phyloP scores from a whole-genome alignment of 768 basidiomycete genomes.

The Pleurotus djamor region DNA sequence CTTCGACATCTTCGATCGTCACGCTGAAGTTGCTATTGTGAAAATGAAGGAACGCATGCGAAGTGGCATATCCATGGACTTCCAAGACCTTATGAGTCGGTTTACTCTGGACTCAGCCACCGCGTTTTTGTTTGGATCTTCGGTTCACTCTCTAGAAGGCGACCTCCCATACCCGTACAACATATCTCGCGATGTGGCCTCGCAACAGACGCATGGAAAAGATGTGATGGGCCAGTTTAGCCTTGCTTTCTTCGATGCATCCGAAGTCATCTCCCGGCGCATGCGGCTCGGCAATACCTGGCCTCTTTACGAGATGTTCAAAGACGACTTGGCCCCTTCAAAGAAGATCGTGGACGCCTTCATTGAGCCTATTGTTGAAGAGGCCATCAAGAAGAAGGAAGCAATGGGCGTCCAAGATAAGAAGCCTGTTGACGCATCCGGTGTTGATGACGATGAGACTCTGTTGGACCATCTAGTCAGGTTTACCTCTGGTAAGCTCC shows the following conservation, averaged over 20 bases:
- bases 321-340: constrained; percentile 22
- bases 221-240: constrained; percentile 19
- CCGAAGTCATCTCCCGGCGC: constrained; percentile 24
- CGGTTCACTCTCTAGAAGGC: constrained; percentile 33
- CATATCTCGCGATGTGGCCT: constrained; percentile 7
- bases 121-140: constrained; percentile 48
- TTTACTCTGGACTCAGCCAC: constrained; percentile 54
- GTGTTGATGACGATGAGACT: constrained; percentile 28
- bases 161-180: constrained; percentile 34
- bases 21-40: constrained; percentile 31
- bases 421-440: constrained; percentile 1
- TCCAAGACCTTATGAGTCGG: constrained; percentile 43
- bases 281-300: constrained; percentile 27
- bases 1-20: constrained; percentile 37
- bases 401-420: constrained; percentile 8
- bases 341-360: constrained; percentile 36
- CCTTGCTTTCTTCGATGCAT: constrained; percentile 29
- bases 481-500: constrained; percentile 29
- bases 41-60: constrained; percentile 25
- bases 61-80: constrained; percentile 32
- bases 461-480: constrained; percentile 38
- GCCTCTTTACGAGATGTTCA: constrained; percentile 36
- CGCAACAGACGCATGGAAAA: background rate
- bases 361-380: constrained; percentile 27
- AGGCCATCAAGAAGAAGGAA: constrained; percentile 18